Conservation (phyloP, 2,329 filamentous ascomycete species). For the Herpotrichia juniperi region DNA sequence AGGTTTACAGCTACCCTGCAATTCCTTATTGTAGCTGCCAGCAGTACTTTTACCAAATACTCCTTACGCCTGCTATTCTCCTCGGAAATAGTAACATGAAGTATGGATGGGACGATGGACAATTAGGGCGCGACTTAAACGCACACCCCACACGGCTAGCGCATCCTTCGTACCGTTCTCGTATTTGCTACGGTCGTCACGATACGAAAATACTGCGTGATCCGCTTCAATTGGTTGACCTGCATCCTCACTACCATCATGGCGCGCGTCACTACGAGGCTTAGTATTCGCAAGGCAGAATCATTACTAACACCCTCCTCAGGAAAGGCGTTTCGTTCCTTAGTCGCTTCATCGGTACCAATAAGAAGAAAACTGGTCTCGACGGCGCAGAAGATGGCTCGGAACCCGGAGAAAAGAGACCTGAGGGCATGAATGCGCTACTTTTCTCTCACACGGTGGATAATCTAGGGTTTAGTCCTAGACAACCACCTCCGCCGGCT, state of each 20-base stretch:
- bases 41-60: too few species aligned
- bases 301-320: conserved; percentile 16
- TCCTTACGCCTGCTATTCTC: too few species aligned
- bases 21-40: too few species aligned
- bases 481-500: conserved; percentile 84
- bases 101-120: too few species aligned
- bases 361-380: conserved; percentile 71
- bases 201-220: not conserved
- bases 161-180: conserved; percentile 8
- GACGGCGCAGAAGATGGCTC: conserved; percentile 68
- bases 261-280: conserved; percentile 42
- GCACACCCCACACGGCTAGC: too few species aligned
- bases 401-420: conserved; percentile 70
- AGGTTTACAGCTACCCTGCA: too few species aligned
- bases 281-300: conserved; percentile 20
- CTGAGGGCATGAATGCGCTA: conserved; percentile 81
- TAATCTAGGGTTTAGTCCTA: conserved; percentile 77
- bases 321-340: conserved; percentile 92
- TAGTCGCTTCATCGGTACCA: conserved; percentile 76
- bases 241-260: not conserved
- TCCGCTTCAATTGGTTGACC: conserved; percentile 4
- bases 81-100: too few species aligned
- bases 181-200: conserved; percentile 9
- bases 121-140: too few species aligned
- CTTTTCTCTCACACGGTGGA: conserved; percentile 80